phyloP scores from a whole-genome alignment of 2,329 filamentous ascomycete genomes.

The Aspergillus jensenii region DNA sequence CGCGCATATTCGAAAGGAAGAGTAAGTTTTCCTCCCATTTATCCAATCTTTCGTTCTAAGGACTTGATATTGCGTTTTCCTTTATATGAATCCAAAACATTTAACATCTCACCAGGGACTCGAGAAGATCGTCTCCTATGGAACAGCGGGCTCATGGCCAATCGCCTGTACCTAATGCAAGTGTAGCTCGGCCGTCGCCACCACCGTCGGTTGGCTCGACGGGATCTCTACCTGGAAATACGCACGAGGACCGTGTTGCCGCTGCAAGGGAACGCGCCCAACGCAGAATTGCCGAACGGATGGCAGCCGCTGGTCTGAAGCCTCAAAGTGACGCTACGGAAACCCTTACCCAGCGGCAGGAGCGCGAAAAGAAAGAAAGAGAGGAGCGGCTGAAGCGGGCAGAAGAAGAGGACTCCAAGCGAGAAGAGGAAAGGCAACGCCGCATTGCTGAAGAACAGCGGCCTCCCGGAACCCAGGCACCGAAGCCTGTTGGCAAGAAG shows the following conservation, averaged over 20 bases:
- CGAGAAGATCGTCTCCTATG: slow-evolving; percentile 52
- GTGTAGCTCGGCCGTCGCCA: slow-evolving; percentile 40
- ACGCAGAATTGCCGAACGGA: slow-evolving; percentile 91
- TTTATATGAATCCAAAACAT: background rate
- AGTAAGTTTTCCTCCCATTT: slow-evolving; percentile 40
- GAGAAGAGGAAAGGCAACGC: slow-evolving; percentile 83
- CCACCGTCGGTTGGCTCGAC: slow-evolving; percentile 54
- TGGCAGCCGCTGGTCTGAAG: slow-evolving; percentile 90
- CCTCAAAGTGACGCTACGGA: slow-evolving; percentile 77
- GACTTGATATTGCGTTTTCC: background rate
- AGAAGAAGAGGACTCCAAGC: slow-evolving; percentile 87
- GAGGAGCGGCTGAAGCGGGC: slow-evolving; percentile 85
- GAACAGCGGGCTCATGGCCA: slow-evolving; percentile 55
- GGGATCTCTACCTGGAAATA: slow-evolving; percentile 81
- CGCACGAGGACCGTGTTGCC: slow-evolving; percentile 87
- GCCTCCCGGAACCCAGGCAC: slow-evolving; percentile 55
- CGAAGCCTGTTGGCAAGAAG: slow-evolving; percentile 62
- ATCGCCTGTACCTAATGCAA: slow-evolving; percentile 45
- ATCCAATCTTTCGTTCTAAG: background rate
- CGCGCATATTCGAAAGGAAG: slow-evolving; percentile 65
- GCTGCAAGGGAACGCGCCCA: slow-evolving; percentile 98
- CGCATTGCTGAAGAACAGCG: slow-evolving; percentile 75
- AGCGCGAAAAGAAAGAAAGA: slow-evolving; percentile 83
- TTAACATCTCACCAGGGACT: slow-evolving; percentile 37
- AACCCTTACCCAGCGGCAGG: slow-evolving; percentile 76